phyloP scores from a whole-genome alignment of 2,329 filamentous ascomycete genomes.

The Sarocladium brachiariae region DNA sequence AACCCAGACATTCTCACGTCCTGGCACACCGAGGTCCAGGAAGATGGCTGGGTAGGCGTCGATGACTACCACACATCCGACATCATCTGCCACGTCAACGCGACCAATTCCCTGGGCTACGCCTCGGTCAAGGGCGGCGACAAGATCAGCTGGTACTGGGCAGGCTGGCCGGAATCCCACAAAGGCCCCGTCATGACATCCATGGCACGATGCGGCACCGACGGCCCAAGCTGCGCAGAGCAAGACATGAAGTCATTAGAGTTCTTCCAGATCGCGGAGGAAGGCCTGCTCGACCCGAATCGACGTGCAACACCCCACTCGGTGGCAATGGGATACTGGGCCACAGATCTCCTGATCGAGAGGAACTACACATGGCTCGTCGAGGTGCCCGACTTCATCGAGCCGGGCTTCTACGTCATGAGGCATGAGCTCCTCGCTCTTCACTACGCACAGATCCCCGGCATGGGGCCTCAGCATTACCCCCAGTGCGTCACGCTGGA shows the following conservation, averaged over 20 bases:
- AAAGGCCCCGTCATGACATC: constrained; percentile 53
- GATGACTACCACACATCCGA: constrained; percentile 29
- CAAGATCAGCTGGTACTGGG: constrained; percentile 32
- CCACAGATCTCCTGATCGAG: constrained; percentile 32
- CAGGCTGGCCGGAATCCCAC: constrained; percentile 33
- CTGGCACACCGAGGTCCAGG: constrained; percentile 15
- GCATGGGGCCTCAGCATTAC: constrained; percentile 37
- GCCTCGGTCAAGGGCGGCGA: constrained; percentile 30
- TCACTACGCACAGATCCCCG: constrained; percentile 29
- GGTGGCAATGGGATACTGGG: constrained; percentile 27
- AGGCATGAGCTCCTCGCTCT: constrained; percentile 48
- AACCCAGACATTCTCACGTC: constrained; percentile 10
- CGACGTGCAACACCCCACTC: constrained; percentile 26
- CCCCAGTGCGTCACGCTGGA: constrained; percentile 44
- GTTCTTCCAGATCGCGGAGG: constrained; percentile 57
- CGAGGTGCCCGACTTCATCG: constrained; percentile 36
- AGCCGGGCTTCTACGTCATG: constrained; percentile 43
- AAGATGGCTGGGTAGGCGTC: constrained; percentile 41
- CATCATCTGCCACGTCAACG: constrained; percentile 38
- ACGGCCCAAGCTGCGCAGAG: constrained; percentile 37
- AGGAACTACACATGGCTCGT: constrained; percentile 32
- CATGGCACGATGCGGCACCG: constrained; percentile 48
- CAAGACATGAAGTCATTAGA: constrained; percentile 45
- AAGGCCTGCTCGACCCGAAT: constrained; percentile 35
- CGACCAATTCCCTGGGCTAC: constrained; percentile 26